These are phyloP conservation scores for Sonneratia alba DNA, from an alignment of 345 rosid genomes.

Conservation along the genomic window DNA sequence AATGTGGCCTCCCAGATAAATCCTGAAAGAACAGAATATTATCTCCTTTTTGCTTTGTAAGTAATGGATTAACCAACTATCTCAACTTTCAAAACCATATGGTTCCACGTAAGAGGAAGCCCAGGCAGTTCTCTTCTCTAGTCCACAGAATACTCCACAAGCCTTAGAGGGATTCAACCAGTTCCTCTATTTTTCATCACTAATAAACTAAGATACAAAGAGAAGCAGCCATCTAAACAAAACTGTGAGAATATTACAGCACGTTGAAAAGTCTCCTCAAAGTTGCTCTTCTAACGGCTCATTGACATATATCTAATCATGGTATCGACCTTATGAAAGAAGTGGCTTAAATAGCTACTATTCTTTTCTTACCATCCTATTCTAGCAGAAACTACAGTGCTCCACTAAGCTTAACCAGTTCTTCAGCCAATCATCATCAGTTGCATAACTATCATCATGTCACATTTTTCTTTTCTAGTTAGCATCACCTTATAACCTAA, in stretches of 20 bases:
- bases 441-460: background rate
- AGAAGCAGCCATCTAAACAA: too few species aligned
- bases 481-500: background rate
- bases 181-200: background rate
- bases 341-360: background rate
- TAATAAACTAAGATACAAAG: background rate
- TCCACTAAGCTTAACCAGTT: background rate
- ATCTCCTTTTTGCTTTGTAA: background rate
- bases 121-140: background rate
- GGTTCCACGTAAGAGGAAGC: background rate
- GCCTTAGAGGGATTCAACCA: background rate
- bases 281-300: background rate
- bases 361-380: background rate
- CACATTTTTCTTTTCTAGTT: background rate
- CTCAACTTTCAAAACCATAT: background rate
- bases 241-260: background rate
- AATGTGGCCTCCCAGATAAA: constrained; percentile 74
- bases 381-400: background rate
- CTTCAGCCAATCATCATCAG: background rate
- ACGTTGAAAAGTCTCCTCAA: background rate
- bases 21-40: constrained; percentile 39
- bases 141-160: too few species aligned
- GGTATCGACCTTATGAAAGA: background rate
- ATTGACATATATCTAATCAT: background rate
- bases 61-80: background rate